Conservation (phyloP, 257 asterid genomes). For the Petunia axillaris region DNA sequence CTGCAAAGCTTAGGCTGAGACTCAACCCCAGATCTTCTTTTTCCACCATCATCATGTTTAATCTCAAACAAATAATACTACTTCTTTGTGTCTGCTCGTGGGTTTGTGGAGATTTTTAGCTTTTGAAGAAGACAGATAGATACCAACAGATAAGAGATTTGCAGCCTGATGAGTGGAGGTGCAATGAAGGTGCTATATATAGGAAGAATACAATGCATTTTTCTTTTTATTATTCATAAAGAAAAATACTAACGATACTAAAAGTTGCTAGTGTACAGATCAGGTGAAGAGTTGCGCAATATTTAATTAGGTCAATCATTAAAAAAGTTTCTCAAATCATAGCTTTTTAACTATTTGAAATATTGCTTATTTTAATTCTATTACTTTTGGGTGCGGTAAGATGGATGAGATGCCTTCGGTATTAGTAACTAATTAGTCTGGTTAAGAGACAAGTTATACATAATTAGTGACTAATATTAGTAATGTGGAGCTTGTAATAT, state of each 20-base stretch:
- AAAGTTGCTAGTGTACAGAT: slow-evolving; percentile 15
- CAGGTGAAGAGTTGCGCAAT: slow-evolving; percentile 15
- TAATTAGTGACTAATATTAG: too few species aligned
- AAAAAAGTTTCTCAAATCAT: slow-evolving; percentile 47
- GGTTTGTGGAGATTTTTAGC: neutral
- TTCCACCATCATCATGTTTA: slow-evolving; percentile 48
- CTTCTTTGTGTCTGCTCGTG: neutral
- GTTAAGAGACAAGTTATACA: neutral
- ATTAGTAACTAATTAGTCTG: slow-evolving; percentile 15
- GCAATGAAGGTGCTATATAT: slow-evolving; percentile 38
- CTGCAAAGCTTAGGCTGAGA: slow-evolving; percentile 57
- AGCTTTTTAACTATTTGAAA: slow-evolving; percentile 47
- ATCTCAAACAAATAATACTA: neutral
- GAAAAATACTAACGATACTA: neutral
- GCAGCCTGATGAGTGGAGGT: slow-evolving; percentile 21
- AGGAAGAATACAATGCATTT: slow-evolving; percentile 33
- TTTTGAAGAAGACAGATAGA: slow-evolving; percentile 15
- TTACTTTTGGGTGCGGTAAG: too few species aligned
- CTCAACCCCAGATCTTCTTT: slow-evolving; percentile 77
- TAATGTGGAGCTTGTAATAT: too few species aligned
- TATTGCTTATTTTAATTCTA: too few species aligned
- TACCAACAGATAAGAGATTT: slow-evolving; percentile 20
- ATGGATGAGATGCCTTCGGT: neutral
- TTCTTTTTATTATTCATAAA: neutral
- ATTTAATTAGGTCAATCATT: slow-evolving; percentile 29